Conservation (phyloP, 768 basidiomycete species). For the Tricholomella constricta region DNA sequence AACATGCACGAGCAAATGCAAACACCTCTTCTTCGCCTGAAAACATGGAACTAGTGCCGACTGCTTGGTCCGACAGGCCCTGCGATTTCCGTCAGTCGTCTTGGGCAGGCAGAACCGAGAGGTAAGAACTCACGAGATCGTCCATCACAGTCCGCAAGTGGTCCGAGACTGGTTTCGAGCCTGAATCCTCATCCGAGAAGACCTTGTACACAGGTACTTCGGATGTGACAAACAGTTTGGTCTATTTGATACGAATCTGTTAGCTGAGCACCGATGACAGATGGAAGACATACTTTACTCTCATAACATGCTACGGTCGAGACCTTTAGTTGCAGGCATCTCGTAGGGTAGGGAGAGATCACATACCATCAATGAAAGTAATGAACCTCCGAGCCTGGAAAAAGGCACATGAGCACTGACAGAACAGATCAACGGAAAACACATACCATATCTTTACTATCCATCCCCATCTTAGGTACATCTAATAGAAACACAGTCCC, state of each 20-base stretch:
- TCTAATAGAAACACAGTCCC: conserved; percentile 85
- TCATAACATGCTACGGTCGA: conserved; percentile 77
- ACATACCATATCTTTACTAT: conserved; percentile 80
- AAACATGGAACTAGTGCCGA: conserved; percentile 88
- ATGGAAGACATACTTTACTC: conserved; percentile 58
- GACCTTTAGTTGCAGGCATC: not conserved
- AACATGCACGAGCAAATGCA: conserved; percentile 94
- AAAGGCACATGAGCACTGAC: not conserved
- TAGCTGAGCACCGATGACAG: not conserved
- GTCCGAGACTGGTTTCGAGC: conserved; percentile 55
- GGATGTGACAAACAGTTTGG: conserved; percentile 89
- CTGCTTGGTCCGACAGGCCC: conserved; percentile 77
- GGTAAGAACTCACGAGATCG: conserved; percentile 66
- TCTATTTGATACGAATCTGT: conserved; percentile 50
- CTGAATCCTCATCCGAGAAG: conserved; percentile 71
- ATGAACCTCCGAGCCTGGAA: conserved; percentile 89
- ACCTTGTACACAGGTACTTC: conserved; percentile 90
- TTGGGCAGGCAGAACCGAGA: conserved; percentile 9
- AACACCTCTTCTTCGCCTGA: conserved; percentile 97
- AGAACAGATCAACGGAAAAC: conserved; percentile 12
- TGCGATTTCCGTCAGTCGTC: conserved; percentile 31
- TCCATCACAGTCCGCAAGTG: conserved; percentile 96
- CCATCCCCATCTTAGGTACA: conserved; percentile 86
- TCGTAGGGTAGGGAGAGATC: not conserved
- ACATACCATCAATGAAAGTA: conserved; percentile 90